Evolutionary conservation across 805 yeast genomes (phyloP).

Genomic region (Saccharomycopsis sp.): DNA sequence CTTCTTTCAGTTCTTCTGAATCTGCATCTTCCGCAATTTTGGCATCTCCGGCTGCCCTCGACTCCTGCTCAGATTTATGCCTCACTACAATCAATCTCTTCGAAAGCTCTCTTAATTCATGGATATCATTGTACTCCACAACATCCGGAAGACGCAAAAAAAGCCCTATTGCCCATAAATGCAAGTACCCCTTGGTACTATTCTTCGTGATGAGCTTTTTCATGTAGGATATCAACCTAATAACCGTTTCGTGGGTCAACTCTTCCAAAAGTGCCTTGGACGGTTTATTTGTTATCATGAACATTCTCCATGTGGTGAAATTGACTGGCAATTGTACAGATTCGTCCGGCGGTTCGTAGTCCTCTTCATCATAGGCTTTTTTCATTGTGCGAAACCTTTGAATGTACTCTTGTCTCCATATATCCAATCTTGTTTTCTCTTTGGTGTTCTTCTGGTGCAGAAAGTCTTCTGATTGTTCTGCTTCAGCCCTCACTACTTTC

Average conservation of each 20-base stretch:
- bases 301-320: constrained; percentile 20
- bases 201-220: constrained; percentile 15
- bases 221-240: constrained; percentile 17
- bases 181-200: constrained; percentile 12
- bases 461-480: background rate
- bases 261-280: background rate
- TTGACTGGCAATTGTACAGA: constrained; percentile 14
- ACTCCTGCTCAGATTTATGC: background rate
- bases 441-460: background rate
- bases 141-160: constrained; percentile 14
- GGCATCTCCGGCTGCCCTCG: background rate
- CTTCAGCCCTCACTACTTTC: background rate
- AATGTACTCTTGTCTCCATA: constrained; percentile 1
- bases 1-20: background rate
- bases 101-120: constrained; percentile 15
- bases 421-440: background rate
- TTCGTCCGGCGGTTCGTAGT: background rate
- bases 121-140: constrained; percentile 13
- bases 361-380: background rate
- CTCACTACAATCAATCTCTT: constrained; percentile 1
- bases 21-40: background rate
- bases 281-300: constrained; percentile 16
- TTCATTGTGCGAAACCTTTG: background rate
- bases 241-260: constrained; percentile 10
- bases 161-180: constrained; percentile 13